Evolutionary conservation across 306 rosid species (phyloP), one percentile per base, ranked within the genome.

Genomic region (Ammopiptanthus mongolicus): DNA sequence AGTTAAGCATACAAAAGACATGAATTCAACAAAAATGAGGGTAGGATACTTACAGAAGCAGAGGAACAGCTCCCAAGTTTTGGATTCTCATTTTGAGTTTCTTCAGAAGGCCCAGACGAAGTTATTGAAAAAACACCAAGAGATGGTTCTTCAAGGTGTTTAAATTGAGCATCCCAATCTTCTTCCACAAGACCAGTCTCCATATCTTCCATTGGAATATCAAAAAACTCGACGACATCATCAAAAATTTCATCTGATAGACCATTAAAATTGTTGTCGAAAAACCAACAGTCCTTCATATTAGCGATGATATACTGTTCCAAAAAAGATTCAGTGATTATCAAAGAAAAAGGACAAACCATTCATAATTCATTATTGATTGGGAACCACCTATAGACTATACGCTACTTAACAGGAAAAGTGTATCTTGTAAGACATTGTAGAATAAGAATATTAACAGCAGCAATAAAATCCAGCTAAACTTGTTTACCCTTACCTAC

Each of bases 131-230:
- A 80, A 44, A 72, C 52, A 73, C 87, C 93, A 42, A 82, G 68
- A 22, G 78, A 42, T 6, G 96, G 90, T 7, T 85, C 90, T 28
- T 91, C 97, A 42, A 86, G 74, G 42, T 17, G 36, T 18, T 88
- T 87, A 14, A 91, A 78, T 55, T 82, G 80, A 25, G 85, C 73
- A 73, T 70, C 80, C 96, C 97, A 91, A 79, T 89, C 92, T 19
- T 83, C 86, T 15, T 73, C 90, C 50, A 29, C 78, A 41, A 56
- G 75, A 74, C 68, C 74, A 61, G 31, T 71, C 67, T 86, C 97
- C 69, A 83, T 76, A 78, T 91, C 97, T 65, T 91, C 97, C 67
- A 83, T 23, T 2, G 88, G 88, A 2, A 89, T 88, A 74, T 91
- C 85, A 3, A 89, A 80, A 57, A 79, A 51, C 22, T 72, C 82